Evolutionary conservation across 805 yeast genomes (phyloP), one percentile per base, ranked within the genome.

Genomic region (Pichia insulana): DNA sequence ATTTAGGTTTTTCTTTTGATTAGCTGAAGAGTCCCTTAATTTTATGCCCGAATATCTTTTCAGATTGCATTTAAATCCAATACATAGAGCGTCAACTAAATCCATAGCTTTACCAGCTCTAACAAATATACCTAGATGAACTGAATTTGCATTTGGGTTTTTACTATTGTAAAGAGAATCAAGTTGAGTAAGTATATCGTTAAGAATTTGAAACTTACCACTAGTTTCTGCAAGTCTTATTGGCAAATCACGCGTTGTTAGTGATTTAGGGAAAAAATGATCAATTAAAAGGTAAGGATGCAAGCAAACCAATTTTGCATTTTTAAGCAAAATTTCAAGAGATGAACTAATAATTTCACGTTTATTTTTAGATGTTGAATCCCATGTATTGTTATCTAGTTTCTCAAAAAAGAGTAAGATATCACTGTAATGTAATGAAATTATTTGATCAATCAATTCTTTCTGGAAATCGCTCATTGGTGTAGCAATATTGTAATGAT

Each of bases 401-500:
- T 76, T 67, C 57, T 87, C 95, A 55, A 85, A 88, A 58, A 82
- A 89, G 61, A 87, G 80, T 52, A 90, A 67, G 44, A 90, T 87
- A 57, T 89, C 97, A 28, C 90, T 78, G 58, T 89, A 90, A 62
- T 90, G 97, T 33, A 88, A 67, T 2, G 95, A 84, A 11, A 90
- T 84, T 26, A 92, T 88, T 57, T 88, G 96, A 60, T 90, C 95
- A 10, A 89, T 85, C 40, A 90, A 69, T 54, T 88, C 92, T 54
- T 80, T 82, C 58, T 90, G 97, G 51, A 84, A 84, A 48, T 83
- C 86, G 41, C 81, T 76, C 78, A 88, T 76, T 3, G 95, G 89
- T 7, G 90, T 80, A 1, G 94, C 83, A 22, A 88, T 65, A 58
- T 78, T 74, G 58, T 85, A 87, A 48, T 83, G 94, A 11, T 87